Base-by-base conservation (phyloP, 495 filamentous ascomycete species). In the Ramalina peruviana region DNA sequence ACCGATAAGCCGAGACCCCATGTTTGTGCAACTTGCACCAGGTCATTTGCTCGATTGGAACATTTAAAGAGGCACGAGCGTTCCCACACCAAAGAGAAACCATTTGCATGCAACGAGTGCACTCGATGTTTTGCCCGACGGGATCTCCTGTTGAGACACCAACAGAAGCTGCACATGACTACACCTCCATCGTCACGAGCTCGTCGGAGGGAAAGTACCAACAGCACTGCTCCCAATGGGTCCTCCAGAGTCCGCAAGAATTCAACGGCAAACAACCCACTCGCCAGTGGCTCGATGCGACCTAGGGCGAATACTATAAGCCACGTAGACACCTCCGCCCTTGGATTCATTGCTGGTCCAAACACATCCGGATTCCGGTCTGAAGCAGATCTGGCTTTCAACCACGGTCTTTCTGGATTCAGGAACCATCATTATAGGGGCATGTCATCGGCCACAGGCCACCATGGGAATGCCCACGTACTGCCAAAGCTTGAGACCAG, bases 161-260 rank as follows among this genome's bases (percentile, higher is more conserved):
- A 99, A 70, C 92, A 99, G 73, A 99, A 99, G 72, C 75, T 99
- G 13, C 92, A 99, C 61, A 86, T 94, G 81, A 93, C 88, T n/a
- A 84, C 85, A 1, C 88, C 88, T 1, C 83, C 92, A 6, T 88
- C 90, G 36, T 88, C 88, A 41, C 79, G 88, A 51, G 88, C 89
- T 36, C 76, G 88, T 60, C 78, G 80, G 42, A 62, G 82, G 47
- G 90, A 97, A 64, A 88, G 93, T 67, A 85, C 85, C 11, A 81
- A 78, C 38, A 86, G 79, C 48, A 82, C 82, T 50, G 75, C 80
- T n/a, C 69, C 78, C 15, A 72, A 69, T 5, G 74, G 72, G 16
- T 69, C 79, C 46, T 81, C 80, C 54, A 76, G 88, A 42, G 86
- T 90, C 49, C 85, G 92, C 45, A 98, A 98, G 72, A 89, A 89